A percentile compares a stretch with the other conserved stretches of the same genome.
Evolutionary conservation across 2,329 filamentous ascomycete species (phyloP).

Genomic region (Pestalotiopsis sp.): DNA sequence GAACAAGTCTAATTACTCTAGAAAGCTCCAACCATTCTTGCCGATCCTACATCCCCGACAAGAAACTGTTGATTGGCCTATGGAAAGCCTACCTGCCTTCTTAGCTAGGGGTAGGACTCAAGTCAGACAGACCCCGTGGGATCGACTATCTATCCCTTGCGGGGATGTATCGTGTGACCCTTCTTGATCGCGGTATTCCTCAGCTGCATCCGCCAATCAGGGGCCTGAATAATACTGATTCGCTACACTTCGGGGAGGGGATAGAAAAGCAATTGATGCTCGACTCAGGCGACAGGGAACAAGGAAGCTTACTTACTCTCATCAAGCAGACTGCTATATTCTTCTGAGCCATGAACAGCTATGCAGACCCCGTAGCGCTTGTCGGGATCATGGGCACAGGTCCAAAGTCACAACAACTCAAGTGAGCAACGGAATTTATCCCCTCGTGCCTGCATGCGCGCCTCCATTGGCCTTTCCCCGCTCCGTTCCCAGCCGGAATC

Average conservation of each 20-base stretch:
- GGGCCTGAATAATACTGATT: background rate
- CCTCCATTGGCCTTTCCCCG: background rate
- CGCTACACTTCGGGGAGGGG: background rate
- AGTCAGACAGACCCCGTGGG: background rate
- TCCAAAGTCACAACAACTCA: background rate
- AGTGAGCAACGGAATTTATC: background rate
- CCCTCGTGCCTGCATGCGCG: background rate
- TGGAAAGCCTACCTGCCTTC: slow-evolving; percentile 17
- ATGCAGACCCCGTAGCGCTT: background rate
- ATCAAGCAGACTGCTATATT: background rate
- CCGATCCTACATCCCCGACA: background rate
- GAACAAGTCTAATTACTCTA: background rate
- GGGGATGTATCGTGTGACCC: slow-evolving; percentile 30
- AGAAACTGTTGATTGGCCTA: slow-evolving; percentile 13
- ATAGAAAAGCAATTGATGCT: background rate
- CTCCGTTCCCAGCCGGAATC: background rate
- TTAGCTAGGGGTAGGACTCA: slow-evolving; percentile 16
- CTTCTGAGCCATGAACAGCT: background rate
- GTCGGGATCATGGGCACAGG: background rate
- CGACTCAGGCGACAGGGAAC: background rate
- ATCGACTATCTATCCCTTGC: slow-evolving; percentile 25
- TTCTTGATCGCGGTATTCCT: slow-evolving; percentile 13
- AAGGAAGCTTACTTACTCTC: background rate
- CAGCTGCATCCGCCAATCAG: slow-evolving; percentile 1
- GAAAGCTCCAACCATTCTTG: background rate